Conservation (phyloP, 805 yeast species). For the Starmera amethionina region DNA sequence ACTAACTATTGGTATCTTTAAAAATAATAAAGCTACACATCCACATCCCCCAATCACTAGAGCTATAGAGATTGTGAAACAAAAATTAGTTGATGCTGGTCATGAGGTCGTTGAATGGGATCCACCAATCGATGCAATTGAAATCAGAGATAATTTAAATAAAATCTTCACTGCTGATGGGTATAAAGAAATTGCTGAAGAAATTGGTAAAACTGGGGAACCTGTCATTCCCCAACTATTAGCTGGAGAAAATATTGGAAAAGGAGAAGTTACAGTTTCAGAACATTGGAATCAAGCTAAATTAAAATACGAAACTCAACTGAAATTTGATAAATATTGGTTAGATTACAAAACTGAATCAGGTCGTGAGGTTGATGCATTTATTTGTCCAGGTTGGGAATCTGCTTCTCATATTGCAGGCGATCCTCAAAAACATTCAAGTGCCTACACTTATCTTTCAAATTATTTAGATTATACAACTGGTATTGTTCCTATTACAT, state of each 20-base stretch:
- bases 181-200: not conserved
- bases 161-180: conserved; percentile 1
- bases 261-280: not conserved
- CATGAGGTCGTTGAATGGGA: conserved; percentile 42
- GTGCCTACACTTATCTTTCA: conserved; percentile 29
- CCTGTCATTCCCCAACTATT: not conserved
- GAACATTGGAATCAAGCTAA: conserved; percentile 27
- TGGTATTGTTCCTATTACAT: conserved; percentile 30
- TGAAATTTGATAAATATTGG: conserved; percentile 25
- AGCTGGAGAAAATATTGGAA: not conserved
- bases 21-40: conserved; percentile 32
- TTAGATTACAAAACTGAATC: conserved; percentile 20
- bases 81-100: conserved; percentile 29
- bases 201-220: conserved; percentile 1
- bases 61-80: conserved; percentile 28
- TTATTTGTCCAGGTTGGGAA: conserved; percentile 30
- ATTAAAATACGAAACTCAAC: conserved; percentile 21
- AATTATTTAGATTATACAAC: conserved; percentile 28
- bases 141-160: conserved; percentile 29
- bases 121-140: conserved; percentile 20
- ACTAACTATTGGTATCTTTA: conserved; percentile 31
- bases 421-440: conserved; percentile 5
- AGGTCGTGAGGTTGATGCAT: conserved; percentile 30
- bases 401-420: conserved; percentile 24
- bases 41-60: conserved; percentile 43